Percentiles rank a stretch among this genome's conserved stretches.
Conservation (phyloP, 208 protist species). For the Trichomonas gallinae region DNA sequence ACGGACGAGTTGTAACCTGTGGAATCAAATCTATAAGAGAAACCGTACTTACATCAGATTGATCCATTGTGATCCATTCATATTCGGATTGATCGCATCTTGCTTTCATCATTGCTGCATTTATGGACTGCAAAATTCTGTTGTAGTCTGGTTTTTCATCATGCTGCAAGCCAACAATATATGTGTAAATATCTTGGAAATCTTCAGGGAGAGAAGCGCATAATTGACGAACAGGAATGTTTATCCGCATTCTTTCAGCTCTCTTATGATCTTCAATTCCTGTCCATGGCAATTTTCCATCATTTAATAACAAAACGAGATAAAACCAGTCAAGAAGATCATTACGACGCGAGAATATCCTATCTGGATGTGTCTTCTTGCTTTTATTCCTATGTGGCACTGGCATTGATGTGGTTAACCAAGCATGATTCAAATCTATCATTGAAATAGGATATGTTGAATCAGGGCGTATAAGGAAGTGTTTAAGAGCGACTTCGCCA, state of each 20-base stretch:
- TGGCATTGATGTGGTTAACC: background rate
- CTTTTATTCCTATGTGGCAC: background rate
- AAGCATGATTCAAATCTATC: background rate
- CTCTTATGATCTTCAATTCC: background rate
- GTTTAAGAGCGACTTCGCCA: background rate
- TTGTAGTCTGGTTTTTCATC: background rate
- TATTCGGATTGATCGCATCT: background rate
- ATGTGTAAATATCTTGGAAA: background rate
- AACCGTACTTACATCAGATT: background rate
- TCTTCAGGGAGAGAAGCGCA: background rate
- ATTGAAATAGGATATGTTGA: background rate
- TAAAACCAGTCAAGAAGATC: background rate
- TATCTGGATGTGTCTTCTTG: background rate
- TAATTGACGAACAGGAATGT: background rate
- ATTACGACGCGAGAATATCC: background rate
- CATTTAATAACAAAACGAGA: background rate
- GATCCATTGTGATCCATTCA: background rate
- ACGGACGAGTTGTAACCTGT: background rate
- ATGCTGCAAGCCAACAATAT: background rate
- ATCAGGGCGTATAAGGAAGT: background rate
- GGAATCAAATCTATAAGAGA: background rate
- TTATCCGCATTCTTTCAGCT: background rate
- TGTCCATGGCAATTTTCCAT: background rate
- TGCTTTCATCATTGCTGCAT: background rate
- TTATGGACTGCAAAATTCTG: background rate